Evolutionary conservation across 495 filamentous ascomycete genomes (phyloP), one percentile per base, ranked within the genome.

Genomic region (Cudoniella acicularis): DNA sequence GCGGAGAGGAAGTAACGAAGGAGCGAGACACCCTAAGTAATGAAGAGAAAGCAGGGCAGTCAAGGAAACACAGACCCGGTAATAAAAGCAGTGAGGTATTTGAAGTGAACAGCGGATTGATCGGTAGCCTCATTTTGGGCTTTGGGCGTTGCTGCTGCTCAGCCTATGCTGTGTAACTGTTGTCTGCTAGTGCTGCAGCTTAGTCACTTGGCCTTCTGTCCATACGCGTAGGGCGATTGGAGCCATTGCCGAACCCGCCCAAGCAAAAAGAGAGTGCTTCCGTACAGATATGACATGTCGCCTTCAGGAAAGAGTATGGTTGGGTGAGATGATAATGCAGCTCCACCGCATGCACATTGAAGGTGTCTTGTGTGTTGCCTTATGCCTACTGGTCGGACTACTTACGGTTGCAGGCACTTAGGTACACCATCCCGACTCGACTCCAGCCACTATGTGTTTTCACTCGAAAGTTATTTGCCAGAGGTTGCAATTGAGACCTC

Each of bases 111-210:
- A 25, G 40, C 53, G 22, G 2, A 56, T 56, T 47, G 52, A 54
- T 54, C 45, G 50, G 36, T 45, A 54, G 52, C 52, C 52, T 54
- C 36, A 18, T 54, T 45, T 54, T 53, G 8, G 43, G 6, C 11
- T 46, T 46, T 46, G 43, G 43, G 43, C n/a, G 3, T 46, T n/a
- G 17, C 25, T 25, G 16, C 52, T 54, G 26, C 30, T 54, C 30
- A 54, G 27, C 52, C 9, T 2, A 54, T 54, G 52, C 20, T 43
- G 52, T 54, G 52, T 54, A 54, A 54, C 52, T 24, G 17, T 54
- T 54, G 52, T 52, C 50, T 40, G 22, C 50, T 52, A n/a, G 50
- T 40, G 50, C 50, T 27, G 50, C 50, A 40, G 50, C 50, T 57
- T 48, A 17, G 45, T 48, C 45, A 48, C 45, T 48, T 48, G 45